These are phyloP conservation scores for Pythium biforme DNA, from an alignment of 352 stramenopile genomes.

Conservation along the genomic window DNA sequence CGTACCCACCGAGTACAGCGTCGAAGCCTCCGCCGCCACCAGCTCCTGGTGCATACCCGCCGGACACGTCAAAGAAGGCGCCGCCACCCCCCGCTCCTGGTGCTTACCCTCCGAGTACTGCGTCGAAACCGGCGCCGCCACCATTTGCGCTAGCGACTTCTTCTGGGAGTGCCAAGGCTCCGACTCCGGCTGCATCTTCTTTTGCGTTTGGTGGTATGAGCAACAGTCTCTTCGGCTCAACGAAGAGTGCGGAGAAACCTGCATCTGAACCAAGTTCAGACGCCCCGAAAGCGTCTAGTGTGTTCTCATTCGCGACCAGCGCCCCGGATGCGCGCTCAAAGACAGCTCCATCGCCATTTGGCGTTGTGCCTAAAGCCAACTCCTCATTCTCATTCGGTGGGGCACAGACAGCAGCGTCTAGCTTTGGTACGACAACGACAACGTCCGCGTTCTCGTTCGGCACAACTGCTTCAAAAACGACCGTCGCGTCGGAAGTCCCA, in stretches of 20 bases:
- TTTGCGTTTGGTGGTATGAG: constrained; percentile 19
- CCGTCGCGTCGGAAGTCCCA: neutral
- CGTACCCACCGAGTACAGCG: constrained; percentile 25
- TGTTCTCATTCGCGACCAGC: constrained; percentile 10
- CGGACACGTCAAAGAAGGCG: constrained; percentile 2
- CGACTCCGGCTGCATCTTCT: neutral
- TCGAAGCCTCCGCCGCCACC: constrained; percentile 29
- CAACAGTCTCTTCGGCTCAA: constrained; percentile 4
- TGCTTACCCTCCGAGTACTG: constrained; percentile 4
- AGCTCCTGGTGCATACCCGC: constrained; percentile 8
- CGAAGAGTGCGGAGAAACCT: neutral
- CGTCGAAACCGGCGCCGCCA: constrained; percentile 3
- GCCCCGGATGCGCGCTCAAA: constrained; percentile 15
- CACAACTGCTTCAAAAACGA: neutral
- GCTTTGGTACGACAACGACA: neutral
- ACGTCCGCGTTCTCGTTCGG: constrained; percentile 10
- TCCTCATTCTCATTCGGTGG: constrained; percentile 3
- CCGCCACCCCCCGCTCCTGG: neutral
- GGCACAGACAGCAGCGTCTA: neutral
- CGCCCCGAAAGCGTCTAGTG: constrained; percentile 7
- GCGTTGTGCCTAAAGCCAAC: constrained; percentile 26
- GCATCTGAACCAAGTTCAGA: neutral
- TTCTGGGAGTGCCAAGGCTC: neutral
- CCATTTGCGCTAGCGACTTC: neutral
- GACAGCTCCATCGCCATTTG: constrained; percentile 26